Evolutionary conservation across 2,329 filamentous ascomycete genomes (phyloP).

Genomic region (Paramyrothecium sp.): DNA sequence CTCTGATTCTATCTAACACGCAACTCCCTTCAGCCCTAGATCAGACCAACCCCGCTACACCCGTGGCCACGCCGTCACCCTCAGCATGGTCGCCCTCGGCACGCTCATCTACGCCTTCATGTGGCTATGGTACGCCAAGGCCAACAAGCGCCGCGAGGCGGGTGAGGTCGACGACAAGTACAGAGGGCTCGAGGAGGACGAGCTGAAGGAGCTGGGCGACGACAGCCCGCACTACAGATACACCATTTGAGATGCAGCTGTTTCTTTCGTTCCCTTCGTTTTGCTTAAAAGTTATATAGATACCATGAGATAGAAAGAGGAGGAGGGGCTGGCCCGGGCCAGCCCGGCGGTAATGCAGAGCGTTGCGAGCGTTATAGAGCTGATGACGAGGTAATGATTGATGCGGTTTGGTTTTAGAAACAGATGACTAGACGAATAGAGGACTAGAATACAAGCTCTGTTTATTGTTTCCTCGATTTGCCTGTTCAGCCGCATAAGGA

Average conservation of each 20-base stretch:
- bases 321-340: not conserved
- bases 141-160: slow-evolving; percentile 44
- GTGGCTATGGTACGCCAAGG: slow-evolving; percentile 48
- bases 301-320: not conserved
- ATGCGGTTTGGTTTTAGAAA: not conserved
- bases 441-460: too few relatives aligned
- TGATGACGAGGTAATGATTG: not conserved
- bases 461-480: too few relatives aligned
- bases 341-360: not conserved
- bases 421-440: too few relatives aligned
- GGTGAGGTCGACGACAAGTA: slow-evolving; percentile 38
- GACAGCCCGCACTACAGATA: slow-evolving; percentile 50
- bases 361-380: not conserved
- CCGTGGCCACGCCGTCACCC: slow-evolving; percentile 59
- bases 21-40: slow-evolving; percentile 33
- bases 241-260: slow-evolving; percentile 27
- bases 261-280: too few relatives aligned
- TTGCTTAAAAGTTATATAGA: too few relatives aligned
- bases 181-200: slow-evolving; percentile 40
- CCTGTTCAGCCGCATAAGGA: too few relatives aligned
- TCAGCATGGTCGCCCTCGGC: slow-evolving; percentile 56
- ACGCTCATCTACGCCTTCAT: slow-evolving; percentile 51
- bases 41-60: slow-evolving; percentile 56
- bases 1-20: not conserved
- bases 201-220: slow-evolving; percentile 49